A percentile compares a stretch with the other conserved stretches of the same genome.
Conservation (phyloP, 2,329 filamentous ascomycete species). For the Fusarium sp. region DNA sequence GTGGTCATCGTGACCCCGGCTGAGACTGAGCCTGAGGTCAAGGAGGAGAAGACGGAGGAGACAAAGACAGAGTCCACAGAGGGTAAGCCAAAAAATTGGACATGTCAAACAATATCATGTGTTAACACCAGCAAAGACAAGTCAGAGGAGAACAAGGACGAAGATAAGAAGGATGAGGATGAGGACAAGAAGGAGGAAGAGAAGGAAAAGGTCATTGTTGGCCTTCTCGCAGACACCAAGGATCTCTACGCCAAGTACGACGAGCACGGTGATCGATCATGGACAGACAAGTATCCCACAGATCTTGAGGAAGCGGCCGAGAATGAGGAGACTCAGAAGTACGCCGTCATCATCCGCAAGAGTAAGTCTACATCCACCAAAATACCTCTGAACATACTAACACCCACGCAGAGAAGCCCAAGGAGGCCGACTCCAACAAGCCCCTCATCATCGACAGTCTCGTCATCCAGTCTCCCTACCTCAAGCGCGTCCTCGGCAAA, state of each 20-base stretch:
- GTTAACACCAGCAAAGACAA: slow-evolving; percentile 13
- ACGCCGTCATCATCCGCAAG: slow-evolving; percentile 69
- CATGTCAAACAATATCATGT: background rate
- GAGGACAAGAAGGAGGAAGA: background rate
- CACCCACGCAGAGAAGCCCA: slow-evolving; percentile 49
- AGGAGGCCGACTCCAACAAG: slow-evolving; percentile 68
- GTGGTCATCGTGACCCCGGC: slow-evolving; percentile 35
- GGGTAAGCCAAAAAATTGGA: slow-evolving; percentile 1
- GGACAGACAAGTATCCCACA: slow-evolving; percentile 66
- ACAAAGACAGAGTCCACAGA: slow-evolving; percentile 11
- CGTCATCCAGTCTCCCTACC: slow-evolving; percentile 69
- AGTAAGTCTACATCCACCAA: slow-evolving; percentile 29
- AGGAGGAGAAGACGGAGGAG: slow-evolving; percentile 22
- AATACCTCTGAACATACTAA: background rate
- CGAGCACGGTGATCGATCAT: slow-evolving; percentile 60
- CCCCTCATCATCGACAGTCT: slow-evolving; percentile 71
- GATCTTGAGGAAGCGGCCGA: slow-evolving; percentile 67
- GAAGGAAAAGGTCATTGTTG: slow-evolving; percentile 41
- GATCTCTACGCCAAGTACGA: slow-evolving; percentile 59
- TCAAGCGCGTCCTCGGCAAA: slow-evolving; percentile 66
- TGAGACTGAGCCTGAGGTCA: slow-evolving; percentile 29
- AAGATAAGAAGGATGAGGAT: background rate
- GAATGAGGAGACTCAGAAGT: slow-evolving; percentile 70
- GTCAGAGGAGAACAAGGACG: slow-evolving; percentile 11
- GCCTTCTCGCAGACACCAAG: slow-evolving; percentile 53